These are phyloP conservation scores for Tinospora cordifolia DNA, from an alignment of 164 flowering plant species.

Conservation along the genomic window DNA sequence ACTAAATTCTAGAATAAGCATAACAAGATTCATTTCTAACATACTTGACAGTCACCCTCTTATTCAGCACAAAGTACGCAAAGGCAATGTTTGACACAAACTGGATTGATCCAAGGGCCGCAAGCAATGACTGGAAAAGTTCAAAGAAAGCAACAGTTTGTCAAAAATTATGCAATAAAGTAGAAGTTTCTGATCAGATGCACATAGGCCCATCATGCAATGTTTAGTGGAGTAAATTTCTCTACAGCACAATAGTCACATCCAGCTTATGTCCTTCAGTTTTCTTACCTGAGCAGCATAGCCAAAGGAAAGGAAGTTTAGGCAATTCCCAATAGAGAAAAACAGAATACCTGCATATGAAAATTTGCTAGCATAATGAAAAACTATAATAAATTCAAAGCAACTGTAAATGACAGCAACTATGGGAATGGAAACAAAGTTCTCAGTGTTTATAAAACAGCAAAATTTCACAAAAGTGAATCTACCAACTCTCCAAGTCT, in stretches of 20 bases:
- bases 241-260: background rate
- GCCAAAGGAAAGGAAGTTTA: slow-evolving; percentile 92
- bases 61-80: slow-evolving; percentile 81
- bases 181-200: background rate
- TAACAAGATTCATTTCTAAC: slow-evolving; percentile 22
- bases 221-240: background rate
- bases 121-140: slow-evolving; percentile 80
- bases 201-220: background rate
- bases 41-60: slow-evolving; percentile 79
- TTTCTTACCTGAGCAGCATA: slow-evolving; percentile 95
- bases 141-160: background rate
- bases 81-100: slow-evolving; percentile 94
- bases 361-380: background rate
- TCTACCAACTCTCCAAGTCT: slow-evolving; percentile 89
- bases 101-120: slow-evolving; percentile 92
- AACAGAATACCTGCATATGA: slow-evolving; percentile 62
- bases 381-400: background rate
- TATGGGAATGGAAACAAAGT: background rate
- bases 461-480: slow-evolving; percentile 6
- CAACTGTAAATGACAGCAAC: background rate
- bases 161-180: background rate
- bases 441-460: background rate
- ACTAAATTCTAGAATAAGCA: slow-evolving; percentile 4
- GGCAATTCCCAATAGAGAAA: slow-evolving; percentile 85
- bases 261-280: background rate